Conservation (phyloP, 208 protist genomes). For the Leptomonas seymouri region DNA sequence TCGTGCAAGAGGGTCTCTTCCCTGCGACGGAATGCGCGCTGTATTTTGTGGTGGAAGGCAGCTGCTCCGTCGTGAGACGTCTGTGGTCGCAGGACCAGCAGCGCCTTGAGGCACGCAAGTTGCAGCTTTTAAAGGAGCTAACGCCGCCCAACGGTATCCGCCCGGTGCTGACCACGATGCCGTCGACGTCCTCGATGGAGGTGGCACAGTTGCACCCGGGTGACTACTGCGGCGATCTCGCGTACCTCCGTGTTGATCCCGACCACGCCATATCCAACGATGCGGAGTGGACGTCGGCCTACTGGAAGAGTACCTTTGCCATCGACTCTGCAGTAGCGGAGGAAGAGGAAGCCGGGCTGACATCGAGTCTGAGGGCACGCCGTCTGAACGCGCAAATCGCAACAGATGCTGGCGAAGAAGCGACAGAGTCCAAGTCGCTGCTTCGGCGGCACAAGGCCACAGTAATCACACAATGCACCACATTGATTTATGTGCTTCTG, state of each 20-base stretch:
- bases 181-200: slow-evolving; percentile 51
- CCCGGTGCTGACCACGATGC: slow-evolving; percentile 13
- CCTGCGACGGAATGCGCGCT: slow-evolving; percentile 49
- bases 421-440: slow-evolving; percentile 8
- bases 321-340: background rate
- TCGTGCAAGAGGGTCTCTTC: slow-evolving; percentile 59
- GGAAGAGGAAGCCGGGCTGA: background rate
- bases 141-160: slow-evolving; percentile 14
- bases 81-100: slow-evolving; percentile 39
- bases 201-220: slow-evolving; percentile 55
- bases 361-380: slow-evolving; percentile 1
- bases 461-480: slow-evolving; percentile 23
- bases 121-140: slow-evolving; percentile 19
- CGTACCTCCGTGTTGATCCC: slow-evolving; percentile 58
- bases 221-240: slow-evolving; percentile 79
- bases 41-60: slow-evolving; percentile 69
- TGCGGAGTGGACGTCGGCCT: slow-evolving; percentile 48
- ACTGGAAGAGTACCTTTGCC: slow-evolving; percentile 59
- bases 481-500: slow-evolving; percentile 24
- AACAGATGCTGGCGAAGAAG: background rate
- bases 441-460: slow-evolving; percentile 29
- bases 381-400: background rate
- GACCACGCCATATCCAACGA: slow-evolving; percentile 62
- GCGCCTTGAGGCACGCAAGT: slow-evolving; percentile 19
- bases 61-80: slow-evolving; percentile 48